A percentile compares a stretch with the other conserved stretches of the same genome.
Conservation (phyloP, 495 filamentous ascomycete genomes). For the Penicillium herquei region DNA sequence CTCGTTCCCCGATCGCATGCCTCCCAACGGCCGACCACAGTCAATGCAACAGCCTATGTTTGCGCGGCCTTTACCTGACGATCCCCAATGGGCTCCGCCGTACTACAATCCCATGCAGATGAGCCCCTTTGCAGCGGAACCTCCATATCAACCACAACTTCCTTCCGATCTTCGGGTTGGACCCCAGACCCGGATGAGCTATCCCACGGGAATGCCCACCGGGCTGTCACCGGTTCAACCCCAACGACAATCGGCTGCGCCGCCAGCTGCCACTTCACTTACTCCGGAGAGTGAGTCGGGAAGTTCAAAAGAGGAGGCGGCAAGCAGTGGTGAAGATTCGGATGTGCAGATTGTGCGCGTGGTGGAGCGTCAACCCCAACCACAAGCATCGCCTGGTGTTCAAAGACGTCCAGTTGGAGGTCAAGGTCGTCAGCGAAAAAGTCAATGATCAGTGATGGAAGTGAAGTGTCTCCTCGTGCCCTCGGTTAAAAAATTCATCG, state of each 20-base stretch:
- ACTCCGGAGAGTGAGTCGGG: constrained; percentile 19
- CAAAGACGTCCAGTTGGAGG: constrained; percentile 22
- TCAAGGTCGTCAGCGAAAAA: constrained; percentile 25
- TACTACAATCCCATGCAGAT: constrained; percentile 37
- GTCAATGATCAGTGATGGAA: constrained; percentile 11
- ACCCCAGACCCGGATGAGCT: constrained; percentile 21
- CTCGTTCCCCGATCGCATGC: constrained; percentile 28
- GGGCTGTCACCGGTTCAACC: constrained; percentile 16
- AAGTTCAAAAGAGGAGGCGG: constrained; percentile 20
- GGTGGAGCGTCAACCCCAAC: constrained; percentile 22
- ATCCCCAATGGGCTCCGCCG: constrained; percentile 45
- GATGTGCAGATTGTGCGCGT: constrained; percentile 36
- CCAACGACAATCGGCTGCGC: constrained; percentile 13
- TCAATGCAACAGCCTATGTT: constrained; percentile 28
- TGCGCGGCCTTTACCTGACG: constrained; percentile 41
- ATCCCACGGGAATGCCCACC: constrained; percentile 19
- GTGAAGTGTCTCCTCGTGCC: constrained; percentile 10
- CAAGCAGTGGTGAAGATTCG: constrained; percentile 31
- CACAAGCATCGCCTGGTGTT: constrained; percentile 15
- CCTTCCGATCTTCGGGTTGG: constrained; percentile 34
- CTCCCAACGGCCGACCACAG: constrained; percentile 28
- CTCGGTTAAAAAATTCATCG: not conserved
- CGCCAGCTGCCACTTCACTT: constrained; percentile 10
- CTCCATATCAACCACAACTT: constrained; percentile 27
- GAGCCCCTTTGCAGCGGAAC: constrained; percentile 29